A percentile compares a stretch with the other conserved stretches of the same genome.
phyloP scores from a whole-genome alignment of 306 rosid genomes.

The Acacia acuminata region DNA sequence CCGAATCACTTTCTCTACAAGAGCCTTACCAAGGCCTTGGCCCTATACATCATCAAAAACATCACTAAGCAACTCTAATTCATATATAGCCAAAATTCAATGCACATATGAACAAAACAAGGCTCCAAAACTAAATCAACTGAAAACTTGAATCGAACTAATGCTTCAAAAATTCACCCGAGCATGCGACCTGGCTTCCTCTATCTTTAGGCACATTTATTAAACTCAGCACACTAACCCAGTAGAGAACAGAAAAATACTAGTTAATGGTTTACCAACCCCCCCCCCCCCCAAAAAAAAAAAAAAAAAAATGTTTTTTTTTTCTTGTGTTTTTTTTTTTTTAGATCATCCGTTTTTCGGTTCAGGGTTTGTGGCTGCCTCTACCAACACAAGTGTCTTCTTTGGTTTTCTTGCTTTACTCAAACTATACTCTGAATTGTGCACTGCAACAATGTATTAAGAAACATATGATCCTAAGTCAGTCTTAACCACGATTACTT shows the following conservation, averaged over 20 bases:
- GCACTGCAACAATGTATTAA: not conserved
- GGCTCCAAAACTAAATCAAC: slow-evolving; percentile 9
- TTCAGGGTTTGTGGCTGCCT: too few relatives aligned
- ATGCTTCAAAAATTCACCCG: slow-evolving; percentile 7
- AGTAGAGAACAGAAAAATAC: slow-evolving; percentile 5
- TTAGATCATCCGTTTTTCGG: too few relatives aligned
- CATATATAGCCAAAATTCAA: not conserved
- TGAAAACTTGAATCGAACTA: slow-evolving; percentile 11
- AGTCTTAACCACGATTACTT: slow-evolving; percentile 14
- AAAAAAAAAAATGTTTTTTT: too few relatives aligned
- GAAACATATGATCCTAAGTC: not conserved
- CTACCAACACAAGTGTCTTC: too few relatives aligned
- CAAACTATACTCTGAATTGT: not conserved
- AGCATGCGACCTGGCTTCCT: slow-evolving; percentile 11
- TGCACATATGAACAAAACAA: slow-evolving; percentile 5
- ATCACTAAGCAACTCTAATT: slow-evolving; percentile 27
- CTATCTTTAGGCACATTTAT: slow-evolving; percentile 12
- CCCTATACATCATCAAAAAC: slow-evolving; percentile 57
- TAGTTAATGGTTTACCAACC: not conserved
- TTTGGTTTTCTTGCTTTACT: too few relatives aligned
- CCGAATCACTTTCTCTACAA: slow-evolving; percentile 84
- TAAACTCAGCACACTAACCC: not conserved
- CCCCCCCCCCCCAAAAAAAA: too few relatives aligned
- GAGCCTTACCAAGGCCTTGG: slow-evolving; percentile 95
- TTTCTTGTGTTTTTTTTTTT: too few relatives aligned